phyloP scores from a whole-genome alignment of 352 stramenopile species.

The Globisporangium barbulae region DNA sequence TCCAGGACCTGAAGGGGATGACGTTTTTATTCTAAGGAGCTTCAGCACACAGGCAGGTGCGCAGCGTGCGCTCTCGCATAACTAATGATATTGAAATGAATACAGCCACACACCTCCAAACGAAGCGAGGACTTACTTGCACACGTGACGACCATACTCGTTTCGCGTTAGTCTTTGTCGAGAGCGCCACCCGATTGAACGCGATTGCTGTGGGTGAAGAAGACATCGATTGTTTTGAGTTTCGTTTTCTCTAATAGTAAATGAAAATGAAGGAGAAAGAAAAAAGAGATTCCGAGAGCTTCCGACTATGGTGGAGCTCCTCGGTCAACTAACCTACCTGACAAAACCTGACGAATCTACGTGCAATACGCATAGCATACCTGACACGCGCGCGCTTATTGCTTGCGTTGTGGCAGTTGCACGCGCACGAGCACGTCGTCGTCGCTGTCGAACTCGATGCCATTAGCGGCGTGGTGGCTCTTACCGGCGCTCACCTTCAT shows the following conservation, averaged over 20 bases:
- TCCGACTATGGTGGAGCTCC: neutral
- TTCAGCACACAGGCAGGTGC: neutral
- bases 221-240: conserved; percentile 3
- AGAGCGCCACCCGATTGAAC: neutral
- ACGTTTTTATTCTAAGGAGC: conserved; percentile 35
- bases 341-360: neutral
- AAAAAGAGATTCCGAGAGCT: neutral
- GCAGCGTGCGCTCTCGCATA: neutral
- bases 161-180: neutral
- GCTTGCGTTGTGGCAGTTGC: conserved; percentile 6
- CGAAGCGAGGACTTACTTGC: neutral
- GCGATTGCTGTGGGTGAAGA: neutral
- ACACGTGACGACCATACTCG: neutral
- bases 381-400: conserved; percentile 2
- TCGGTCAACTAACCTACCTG: conserved; percentile 4
- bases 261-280: conserved; percentile 11
- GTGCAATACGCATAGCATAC: neutral
- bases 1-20: conserved; percentile 58
- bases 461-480: conserved; percentile 21
- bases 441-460: conserved; percentile 22
- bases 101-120: neutral
- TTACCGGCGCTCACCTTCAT: conserved; percentile 41
- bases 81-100: neutral
- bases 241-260: conserved; percentile 12
- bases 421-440: conserved; percentile 24